Conservation (phyloP, 768 basidiomycete genomes). For the Xanthoconium purpureum region DNA sequence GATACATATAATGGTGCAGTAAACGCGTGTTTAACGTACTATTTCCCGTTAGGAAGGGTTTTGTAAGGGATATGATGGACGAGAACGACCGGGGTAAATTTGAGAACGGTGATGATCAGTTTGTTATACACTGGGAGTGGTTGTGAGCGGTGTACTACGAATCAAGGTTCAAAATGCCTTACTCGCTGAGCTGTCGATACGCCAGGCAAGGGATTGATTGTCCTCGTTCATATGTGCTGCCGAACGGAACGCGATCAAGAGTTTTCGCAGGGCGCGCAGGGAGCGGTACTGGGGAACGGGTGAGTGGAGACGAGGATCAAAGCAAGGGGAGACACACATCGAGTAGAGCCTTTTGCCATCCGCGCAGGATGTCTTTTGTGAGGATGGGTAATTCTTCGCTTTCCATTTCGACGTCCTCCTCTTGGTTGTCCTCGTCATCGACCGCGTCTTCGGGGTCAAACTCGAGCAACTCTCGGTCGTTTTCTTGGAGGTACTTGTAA, state of each 20-base stretch:
- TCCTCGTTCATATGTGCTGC: slow-evolving; percentile 91
- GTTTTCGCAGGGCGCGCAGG: slow-evolving; percentile 74
- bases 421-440: slow-evolving; percentile 50
- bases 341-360: slow-evolving; percentile 88
- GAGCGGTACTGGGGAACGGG: slow-evolving; percentile 67
- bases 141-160: neutral
- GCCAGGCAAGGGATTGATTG: slow-evolving; percentile 74
- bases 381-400: slow-evolving; percentile 49
- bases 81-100: slow-evolving; percentile 88
- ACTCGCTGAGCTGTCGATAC: slow-evolving; percentile 71
- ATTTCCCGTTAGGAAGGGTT: slow-evolving; percentile 75
- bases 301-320: neutral
- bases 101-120: slow-evolving; percentile 79
- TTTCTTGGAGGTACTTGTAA: slow-evolving; percentile 95
- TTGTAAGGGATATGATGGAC: slow-evolving; percentile 88
- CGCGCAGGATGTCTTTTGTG: slow-evolving; percentile 64
- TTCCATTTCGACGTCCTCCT: slow-evolving; percentile 41
- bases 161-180: neutral
- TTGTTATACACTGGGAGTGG: slow-evolving; percentile 81
- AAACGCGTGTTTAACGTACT: slow-evolving; percentile 48
- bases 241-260: slow-evolving; percentile 87
- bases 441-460: slow-evolving; percentile 56
- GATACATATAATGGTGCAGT: neutral
- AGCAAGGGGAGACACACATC: slow-evolving; percentile 48
- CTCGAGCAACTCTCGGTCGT: slow-evolving; percentile 86